Conservation (phyloP, 306 rosid genomes). For the Inga leiocalycina region DNA sequence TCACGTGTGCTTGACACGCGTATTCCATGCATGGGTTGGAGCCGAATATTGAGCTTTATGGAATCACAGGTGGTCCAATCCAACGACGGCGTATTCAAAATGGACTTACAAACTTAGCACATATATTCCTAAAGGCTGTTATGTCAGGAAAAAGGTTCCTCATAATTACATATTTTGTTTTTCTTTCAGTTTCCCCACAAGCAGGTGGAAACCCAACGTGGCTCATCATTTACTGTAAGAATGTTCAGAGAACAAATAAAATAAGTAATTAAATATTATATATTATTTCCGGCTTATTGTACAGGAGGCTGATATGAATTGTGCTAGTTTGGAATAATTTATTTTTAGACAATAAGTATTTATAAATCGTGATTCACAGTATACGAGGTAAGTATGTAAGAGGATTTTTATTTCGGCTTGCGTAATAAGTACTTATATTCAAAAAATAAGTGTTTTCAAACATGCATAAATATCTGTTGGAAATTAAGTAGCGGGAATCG, state of each 20-base stretch:
- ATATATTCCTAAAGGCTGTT: neutral
- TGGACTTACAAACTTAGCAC: neutral
- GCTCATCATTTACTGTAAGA: neutral
- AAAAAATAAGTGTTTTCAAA: no score
- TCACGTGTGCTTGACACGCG: neutral
- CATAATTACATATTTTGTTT: neutral
- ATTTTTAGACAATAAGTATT: no score
- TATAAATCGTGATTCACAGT: no score
- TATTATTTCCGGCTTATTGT: neutral
- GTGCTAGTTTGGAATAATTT: no score
- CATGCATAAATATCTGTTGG: neutral
- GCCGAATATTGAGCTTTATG: neutral
- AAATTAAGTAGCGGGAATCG: neutral
- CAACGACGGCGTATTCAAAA: neutral
- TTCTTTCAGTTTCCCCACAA: neutral
- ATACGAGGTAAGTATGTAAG: no score
- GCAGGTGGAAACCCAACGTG: no score
- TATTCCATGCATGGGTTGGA: neutral
- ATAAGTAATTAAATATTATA: no score
- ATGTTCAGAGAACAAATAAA: neutral
- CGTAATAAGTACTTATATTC: no score
- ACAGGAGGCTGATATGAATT: no score
- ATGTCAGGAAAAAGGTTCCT: neutral
- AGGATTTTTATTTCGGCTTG: no score
- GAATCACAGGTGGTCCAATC: slow-evolving; percentile 8